Evolutionary conservation across 306 rosid species (phyloP).

Genomic region (Vachellia collinsii): DNA sequence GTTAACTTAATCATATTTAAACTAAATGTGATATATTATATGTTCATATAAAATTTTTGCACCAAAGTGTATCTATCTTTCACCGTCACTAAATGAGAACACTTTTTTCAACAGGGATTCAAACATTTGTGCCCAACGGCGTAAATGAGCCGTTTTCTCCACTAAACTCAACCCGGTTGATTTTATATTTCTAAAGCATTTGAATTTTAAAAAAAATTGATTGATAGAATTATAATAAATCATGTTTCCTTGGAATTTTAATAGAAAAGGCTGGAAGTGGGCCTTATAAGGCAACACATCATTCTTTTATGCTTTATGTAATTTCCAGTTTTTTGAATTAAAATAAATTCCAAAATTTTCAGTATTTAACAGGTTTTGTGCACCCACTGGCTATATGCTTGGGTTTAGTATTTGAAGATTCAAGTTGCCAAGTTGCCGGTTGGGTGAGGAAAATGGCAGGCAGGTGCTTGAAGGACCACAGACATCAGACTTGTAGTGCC

Average conservation of each 20-base stretch:
- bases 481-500: not conserved
- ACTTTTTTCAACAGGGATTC: too few species aligned
- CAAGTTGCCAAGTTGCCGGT: not conserved
- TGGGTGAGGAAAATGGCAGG: not conserved
- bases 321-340: not conserved
- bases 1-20: too few species aligned
- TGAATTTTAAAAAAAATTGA: not conserved
- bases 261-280: too few species aligned
- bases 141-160: too few species aligned
- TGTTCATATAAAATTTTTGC: too few species aligned
- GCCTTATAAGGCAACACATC: too few species aligned
- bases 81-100: too few species aligned
- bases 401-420: not conserved
- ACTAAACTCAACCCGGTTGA: too few species aligned
- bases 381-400: not conserved
- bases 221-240: not conserved
- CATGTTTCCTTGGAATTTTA: too few species aligned
- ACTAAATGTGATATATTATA: not conserved
- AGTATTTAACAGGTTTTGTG: not conserved
- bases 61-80: too few species aligned
- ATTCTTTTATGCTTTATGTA: too few species aligned
- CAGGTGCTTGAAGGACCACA: not conserved
- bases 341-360: not conserved
- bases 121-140: too few species aligned
- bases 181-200: not conserved